Evolutionary conservation across 2,329 filamentous ascomycete species (phyloP).

Genomic region (Apiospora sp.): DNA sequence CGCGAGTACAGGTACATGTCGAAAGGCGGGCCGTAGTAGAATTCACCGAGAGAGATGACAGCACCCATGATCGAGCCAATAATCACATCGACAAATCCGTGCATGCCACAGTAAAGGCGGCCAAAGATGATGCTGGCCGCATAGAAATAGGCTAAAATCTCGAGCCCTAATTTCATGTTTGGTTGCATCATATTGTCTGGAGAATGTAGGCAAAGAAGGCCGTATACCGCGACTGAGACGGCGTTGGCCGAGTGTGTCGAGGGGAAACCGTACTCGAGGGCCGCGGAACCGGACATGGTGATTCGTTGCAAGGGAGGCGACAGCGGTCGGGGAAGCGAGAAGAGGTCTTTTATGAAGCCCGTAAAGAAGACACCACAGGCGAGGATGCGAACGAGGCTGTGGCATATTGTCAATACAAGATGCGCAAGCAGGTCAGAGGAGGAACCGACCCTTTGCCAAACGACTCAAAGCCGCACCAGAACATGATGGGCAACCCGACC

Average conservation of each 20-base stretch:
- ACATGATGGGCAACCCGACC: slow-evolving; percentile 90
- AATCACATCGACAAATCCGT: slow-evolving; percentile 92
- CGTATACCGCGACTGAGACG: slow-evolving; percentile 90
- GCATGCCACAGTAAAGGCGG: slow-evolving; percentile 97
- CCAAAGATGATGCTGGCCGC: slow-evolving; percentile 89
- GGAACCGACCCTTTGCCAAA: slow-evolving; percentile 83
- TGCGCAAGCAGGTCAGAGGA: not conserved
- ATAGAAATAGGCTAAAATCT: slow-evolving; percentile 81
- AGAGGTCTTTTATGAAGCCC: slow-evolving; percentile 92
- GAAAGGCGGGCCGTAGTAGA: slow-evolving; percentile 66
- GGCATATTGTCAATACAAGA: slow-evolving; percentile 9
- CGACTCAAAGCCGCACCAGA: slow-evolving; percentile 91
- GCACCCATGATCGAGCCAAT: slow-evolving; percentile 82
- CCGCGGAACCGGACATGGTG: slow-evolving; percentile 95
- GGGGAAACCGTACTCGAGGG: slow-evolving; percentile 95
- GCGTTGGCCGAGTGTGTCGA: slow-evolving; percentile 98
- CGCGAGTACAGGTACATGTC: slow-evolving; percentile 76
- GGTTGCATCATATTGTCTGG: slow-evolving; percentile 69
- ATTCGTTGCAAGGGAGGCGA: slow-evolving; percentile 93
- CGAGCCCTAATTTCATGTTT: slow-evolving; percentile 67
- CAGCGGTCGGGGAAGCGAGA: slow-evolving; percentile 89
- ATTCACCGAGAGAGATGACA: slow-evolving; percentile 65
- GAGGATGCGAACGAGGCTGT: slow-evolving; percentile 75
- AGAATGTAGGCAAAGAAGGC: slow-evolving; percentile 73
- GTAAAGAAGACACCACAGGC: slow-evolving; percentile 85